Conservation (phyloP, 805 yeast species). For the Yarrowia sp. region DNA sequence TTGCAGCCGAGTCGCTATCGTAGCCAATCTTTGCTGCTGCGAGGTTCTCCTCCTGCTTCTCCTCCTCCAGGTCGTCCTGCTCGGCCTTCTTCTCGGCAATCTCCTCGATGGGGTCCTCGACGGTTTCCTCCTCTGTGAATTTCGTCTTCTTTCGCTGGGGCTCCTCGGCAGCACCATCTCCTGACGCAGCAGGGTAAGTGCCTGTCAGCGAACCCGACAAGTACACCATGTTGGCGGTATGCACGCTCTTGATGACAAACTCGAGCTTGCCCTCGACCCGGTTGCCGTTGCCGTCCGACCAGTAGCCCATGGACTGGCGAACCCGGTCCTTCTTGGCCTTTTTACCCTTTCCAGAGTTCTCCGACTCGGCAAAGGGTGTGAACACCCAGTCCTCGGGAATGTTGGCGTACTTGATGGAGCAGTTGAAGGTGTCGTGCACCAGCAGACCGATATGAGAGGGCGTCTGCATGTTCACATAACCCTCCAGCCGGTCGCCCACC, state of each 20-base stretch:
- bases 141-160: slow-evolving; percentile 66
- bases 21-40: slow-evolving; percentile 8
- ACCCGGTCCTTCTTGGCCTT: slow-evolving; percentile 44
- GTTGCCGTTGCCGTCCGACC: slow-evolving; percentile 79
- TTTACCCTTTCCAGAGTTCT: slow-evolving; percentile 39
- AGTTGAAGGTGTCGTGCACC: slow-evolving; percentile 93
- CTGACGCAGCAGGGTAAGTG: slow-evolving; percentile 46
- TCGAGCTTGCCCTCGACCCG: slow-evolving; percentile 82
- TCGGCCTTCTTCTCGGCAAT: slow-evolving; percentile 14
- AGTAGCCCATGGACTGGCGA: slow-evolving; percentile 75
- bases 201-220: slow-evolving; percentile 83
- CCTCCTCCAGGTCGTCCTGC: slow-evolving; percentile 2
- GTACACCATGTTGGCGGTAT: slow-evolving; percentile 72
- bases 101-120: slow-evolving; percentile 25
- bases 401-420: slow-evolving; percentile 81
- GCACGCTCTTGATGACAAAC: slow-evolving; percentile 75
- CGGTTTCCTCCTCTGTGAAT: neutral
- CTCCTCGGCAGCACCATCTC: slow-evolving; percentile 77
- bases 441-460: slow-evolving; percentile 93
- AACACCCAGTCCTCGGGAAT: slow-evolving; percentile 91
- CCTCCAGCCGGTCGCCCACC: slow-evolving; percentile 86
- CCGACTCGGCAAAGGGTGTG: slow-evolving; percentile 49
- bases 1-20: slow-evolving; percentile 24
- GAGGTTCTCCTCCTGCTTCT: neutral
- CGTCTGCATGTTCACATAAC: slow-evolving; percentile 88